phyloP scores from a whole-genome alignment of 495 filamentous ascomycete genomes.

The Neurospora sp. region DNA sequence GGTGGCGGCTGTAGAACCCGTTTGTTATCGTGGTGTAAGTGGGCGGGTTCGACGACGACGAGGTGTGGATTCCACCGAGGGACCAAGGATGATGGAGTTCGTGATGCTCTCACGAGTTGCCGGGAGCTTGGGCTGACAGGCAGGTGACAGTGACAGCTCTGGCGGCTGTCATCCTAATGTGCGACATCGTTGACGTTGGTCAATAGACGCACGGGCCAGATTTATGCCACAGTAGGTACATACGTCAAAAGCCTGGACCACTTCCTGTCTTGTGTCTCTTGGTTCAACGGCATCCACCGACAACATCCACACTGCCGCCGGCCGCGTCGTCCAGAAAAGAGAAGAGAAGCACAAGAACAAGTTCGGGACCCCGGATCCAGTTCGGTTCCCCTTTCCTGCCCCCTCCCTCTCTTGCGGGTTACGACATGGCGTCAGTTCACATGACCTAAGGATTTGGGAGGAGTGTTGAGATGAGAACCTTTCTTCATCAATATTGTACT shows the following conservation, averaged over 20 bases:
- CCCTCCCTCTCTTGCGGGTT: background rate
- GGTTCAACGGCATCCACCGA: background rate
- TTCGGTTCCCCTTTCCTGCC: background rate
- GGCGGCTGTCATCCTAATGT: background rate
- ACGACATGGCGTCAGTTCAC: background rate
- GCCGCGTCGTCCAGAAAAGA: background rate
- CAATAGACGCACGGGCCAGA: background rate
- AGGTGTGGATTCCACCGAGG: background rate
- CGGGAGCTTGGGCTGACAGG: background rate
- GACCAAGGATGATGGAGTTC: background rate
- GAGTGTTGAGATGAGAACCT: no score
- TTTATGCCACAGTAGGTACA: background rate
- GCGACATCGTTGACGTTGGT: background rate
- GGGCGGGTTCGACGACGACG: background rate
- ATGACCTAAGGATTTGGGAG: background rate
- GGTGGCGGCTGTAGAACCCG: constrained; percentile 14
- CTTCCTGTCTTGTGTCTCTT: background rate
- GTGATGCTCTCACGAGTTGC: background rate
- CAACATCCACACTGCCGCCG: background rate
- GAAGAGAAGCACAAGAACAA: background rate
- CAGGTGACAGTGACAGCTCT: background rate
- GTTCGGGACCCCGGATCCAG: background rate
- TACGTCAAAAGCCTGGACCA: background rate
- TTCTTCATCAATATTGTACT: background rate
- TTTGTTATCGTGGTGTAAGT: background rate